Base-by-base conservation (phyloP, 1,284 basidiomycete species). In the Heterobasidion irregulare region DNA sequence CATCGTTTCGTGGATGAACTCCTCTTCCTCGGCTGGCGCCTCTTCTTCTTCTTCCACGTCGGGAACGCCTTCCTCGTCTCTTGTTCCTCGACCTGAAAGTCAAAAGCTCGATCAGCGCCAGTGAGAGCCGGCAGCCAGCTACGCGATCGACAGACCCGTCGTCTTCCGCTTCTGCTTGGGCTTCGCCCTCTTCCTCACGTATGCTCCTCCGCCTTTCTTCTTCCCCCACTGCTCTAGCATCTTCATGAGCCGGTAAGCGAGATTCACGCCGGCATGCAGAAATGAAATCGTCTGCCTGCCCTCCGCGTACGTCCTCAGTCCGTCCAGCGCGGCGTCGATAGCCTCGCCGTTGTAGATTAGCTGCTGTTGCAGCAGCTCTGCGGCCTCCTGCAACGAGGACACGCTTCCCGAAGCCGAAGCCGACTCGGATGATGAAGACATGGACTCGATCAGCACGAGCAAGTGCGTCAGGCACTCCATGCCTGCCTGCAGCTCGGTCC, bases 401-500 rank as follows among this genome's bases (percentile, higher is more conserved):
- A 85, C 84, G 4, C 10, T 19, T 16, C 16, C 46, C 12, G 26
- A 18, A 47, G 33, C 70, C 65, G 47, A n/a, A 18, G 7, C 50
- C 35, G 16, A 33, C 13, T 12, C 10, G 16, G 32, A 44, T 15
- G 36, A 61, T 19, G 63, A 59, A 6, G 72, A 60, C 76, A 88
- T 82, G 10, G 68, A 69, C 63, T 96, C 92, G 63, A 97, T 86
- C 58, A 94, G 78, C 41, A 90, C 78, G 35, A 98, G 78, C 50
- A 96, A 76, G 63, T 96, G 92, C 6, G 91, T 92, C 59, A 97
- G 82, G 69, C 92, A 95, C 64, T 95, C 90, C 62, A 96, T 83
- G 47, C 92, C 91, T n/a, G 92, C 91, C 69, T 97, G 92, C 35
- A 98, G 75, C 65, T 96, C 94, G n/a, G 83, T 90, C 92, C 92